These are phyloP conservation scores for Lepidium sativum DNA, from an alignment of 345 rosid genomes.

Conservation along the genomic window DNA sequence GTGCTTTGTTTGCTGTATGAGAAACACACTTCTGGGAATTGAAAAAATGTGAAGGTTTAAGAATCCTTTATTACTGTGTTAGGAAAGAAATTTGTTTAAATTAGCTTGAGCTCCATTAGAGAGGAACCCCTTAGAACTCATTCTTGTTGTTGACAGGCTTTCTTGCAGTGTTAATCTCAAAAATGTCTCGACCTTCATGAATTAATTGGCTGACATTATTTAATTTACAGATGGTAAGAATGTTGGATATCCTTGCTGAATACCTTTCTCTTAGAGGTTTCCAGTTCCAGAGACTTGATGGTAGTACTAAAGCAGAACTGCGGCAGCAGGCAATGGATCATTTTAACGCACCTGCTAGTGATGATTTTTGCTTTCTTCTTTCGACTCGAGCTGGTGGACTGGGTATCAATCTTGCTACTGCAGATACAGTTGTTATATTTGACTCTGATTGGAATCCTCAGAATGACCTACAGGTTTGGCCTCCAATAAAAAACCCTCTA, in stretches of 20 bases:
- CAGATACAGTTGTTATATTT: conserved; percentile 97
- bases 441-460: conserved; percentile 99
- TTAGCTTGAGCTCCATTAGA: neutral
- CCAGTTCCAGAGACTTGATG: conserved; percentile 98
- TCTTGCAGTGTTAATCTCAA: conserved; percentile 5
- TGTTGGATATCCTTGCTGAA: conserved; percentile 93
- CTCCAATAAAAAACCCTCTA: neutral
- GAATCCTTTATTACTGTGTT: neutral
- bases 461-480: conserved; percentile 86
- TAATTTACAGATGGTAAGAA: conserved; percentile 82
- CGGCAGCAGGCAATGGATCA: conserved; percentile 99
- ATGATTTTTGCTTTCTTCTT: conserved; percentile 98
- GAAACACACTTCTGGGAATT: neutral
- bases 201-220: conserved; percentile 1
- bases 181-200: neutral
- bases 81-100: neutral
- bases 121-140: neutral
- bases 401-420: conserved; percentile 98
- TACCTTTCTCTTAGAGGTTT: conserved; percentile 92
- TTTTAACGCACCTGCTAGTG: conserved; percentile 97
- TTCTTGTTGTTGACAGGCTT: neutral
- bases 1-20: neutral
- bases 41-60: neutral
- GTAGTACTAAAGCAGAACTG: conserved; percentile 98
- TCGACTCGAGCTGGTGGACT: conserved; percentile 99